A percentile compares a stretch with the other conserved stretches of the same genome.
phyloP scores from a whole-genome alignment of 345 rosid species.

The Euphorbia pulcherrima region DNA sequence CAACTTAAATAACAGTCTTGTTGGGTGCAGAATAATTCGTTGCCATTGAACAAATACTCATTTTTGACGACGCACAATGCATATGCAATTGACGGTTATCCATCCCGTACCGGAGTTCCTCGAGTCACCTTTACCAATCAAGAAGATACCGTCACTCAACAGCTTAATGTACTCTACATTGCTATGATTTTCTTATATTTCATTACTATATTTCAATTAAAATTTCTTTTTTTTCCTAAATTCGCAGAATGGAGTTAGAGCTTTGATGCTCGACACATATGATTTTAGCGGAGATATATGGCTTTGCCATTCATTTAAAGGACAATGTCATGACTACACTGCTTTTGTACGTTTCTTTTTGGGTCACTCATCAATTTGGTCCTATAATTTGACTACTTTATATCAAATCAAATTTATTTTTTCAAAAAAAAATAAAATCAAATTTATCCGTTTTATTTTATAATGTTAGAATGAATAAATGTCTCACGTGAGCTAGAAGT shows the following conservation, averaged over 20 bases:
- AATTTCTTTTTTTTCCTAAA: too few species aligned
- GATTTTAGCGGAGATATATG: conserved; percentile 62
- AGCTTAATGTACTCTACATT: conserved; percentile 51
- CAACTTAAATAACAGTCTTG: too few species aligned
- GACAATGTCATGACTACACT: conserved; percentile 53
- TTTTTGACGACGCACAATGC: conserved; percentile 69
- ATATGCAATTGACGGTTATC: conserved; percentile 51
- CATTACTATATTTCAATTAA: too few species aligned
- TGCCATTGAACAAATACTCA: conserved; percentile 68
- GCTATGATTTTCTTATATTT: too few species aligned
- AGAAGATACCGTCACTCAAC: conserved; percentile 58
- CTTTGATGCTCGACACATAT: conserved; percentile 63
- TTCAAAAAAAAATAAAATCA: too few species aligned
- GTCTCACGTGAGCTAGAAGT: too few species aligned
- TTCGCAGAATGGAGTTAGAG: conserved; percentile 61
- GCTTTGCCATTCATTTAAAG: conserved; percentile 64
- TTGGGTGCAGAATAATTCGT: conserved; percentile 49
- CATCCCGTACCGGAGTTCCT: conserved; percentile 46
- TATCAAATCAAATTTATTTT: too few species aligned
- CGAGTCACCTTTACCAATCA: conserved; percentile 53
- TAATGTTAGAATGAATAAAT: too few species aligned
- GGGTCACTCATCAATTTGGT: too few species aligned
- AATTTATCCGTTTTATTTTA: too few species aligned
- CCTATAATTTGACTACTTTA: too few species aligned
- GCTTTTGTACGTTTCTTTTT: conserved; percentile 53